Base-by-base conservation (phyloP, 2,329 filamentous ascomycete genomes). In the Aspergillus ochraceoroseus region DNA sequence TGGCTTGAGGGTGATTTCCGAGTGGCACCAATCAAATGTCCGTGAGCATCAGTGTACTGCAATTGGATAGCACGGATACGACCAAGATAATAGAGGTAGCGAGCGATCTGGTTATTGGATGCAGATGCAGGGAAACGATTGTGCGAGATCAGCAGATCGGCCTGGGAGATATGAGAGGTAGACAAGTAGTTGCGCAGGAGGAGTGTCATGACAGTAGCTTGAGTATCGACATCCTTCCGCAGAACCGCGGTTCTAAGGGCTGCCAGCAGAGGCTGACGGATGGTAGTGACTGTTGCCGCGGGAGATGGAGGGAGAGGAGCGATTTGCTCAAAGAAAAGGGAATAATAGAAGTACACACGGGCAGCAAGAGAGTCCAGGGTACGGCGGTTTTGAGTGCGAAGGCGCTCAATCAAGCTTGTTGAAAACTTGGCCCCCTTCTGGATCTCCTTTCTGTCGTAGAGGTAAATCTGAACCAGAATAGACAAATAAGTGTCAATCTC, bases 331-430 rank as follows among this genome's bases (percentile, higher is more conserved):
- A 84, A 87, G 73, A 96, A 96, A 56, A 96, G 75, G 15, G 87
- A 87, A 70, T 87, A 95, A 75, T 98, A 98, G 70, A 95, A 96
- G 76, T 95, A 98, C 49, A 90, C 88, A 68, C 94, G 94, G 51
- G 90, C 88, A 44, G 89, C 86, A 44, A 98, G 79, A 34, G 89
- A 88, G 66, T 98, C 92, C 48, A 98, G 73, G 15, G 92, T 96
- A 56, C 92, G 83, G 48, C 92, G 85, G 73, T 98, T 98, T 62
- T 94, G 76, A 38, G 81, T 76, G 58, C 94, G 87, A 63, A 96
- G 83, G 61, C 84, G 83, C 61, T 90, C 85, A 36, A 88, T 81
- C 38, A 98, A 76, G 55, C 81, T 80, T 52, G 80, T 79, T 19
- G 92, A 96, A 69, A 96, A 94, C 45, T 85, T 77, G 50, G 82